Evolutionary conservation across 2,329 filamentous ascomycete species (phyloP).

Genomic region (Botryosphaeria dothidea): DNA sequence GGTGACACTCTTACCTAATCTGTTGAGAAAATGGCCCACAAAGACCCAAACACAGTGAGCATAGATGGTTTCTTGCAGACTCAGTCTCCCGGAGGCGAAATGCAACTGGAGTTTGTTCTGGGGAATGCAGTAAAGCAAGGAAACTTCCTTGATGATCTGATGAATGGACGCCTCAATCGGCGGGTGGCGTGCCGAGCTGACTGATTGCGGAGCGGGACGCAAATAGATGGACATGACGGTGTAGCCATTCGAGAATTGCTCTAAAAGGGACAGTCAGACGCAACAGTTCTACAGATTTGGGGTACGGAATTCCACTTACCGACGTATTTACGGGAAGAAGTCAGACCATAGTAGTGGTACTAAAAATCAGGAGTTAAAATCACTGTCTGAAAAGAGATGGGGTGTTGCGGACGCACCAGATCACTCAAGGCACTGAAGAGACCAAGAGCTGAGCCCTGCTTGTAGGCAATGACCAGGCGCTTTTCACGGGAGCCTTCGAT

Average conservation of each 20-base stretch:
- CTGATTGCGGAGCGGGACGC: slow-evolving; percentile 63
- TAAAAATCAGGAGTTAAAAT: neutral
- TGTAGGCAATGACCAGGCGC: slow-evolving; percentile 91
- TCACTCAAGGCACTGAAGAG: slow-evolving; percentile 95
- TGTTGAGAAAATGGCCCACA: slow-evolving; percentile 96
- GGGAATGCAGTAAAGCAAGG: slow-evolving; percentile 93
- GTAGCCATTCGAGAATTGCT: slow-evolving; percentile 98
- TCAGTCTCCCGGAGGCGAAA: slow-evolving; percentile 83
- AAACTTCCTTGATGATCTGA: slow-evolving; percentile 98
- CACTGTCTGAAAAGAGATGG: neutral
- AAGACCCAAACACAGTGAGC: slow-evolving; percentile 98
- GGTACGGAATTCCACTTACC: slow-evolving; percentile 23
- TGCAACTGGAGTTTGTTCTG: slow-evolving; percentile 94
- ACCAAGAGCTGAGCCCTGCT: slow-evolving; percentile 85
- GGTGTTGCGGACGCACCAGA: slow-evolving; percentile 44
- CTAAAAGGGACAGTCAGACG: slow-evolving; percentile 33
- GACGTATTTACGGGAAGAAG: slow-evolving; percentile 94
- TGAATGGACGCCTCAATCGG: slow-evolving; percentile 93
- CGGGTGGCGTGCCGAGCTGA: slow-evolving; percentile 62
- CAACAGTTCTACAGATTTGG: neutral
- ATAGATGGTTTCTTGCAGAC: slow-evolving; percentile 95
- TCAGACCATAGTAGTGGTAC: slow-evolving; percentile 98
- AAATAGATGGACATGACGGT: slow-evolving; percentile 96
- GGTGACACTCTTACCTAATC: slow-evolving; percentile 55
- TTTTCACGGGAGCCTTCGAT: slow-evolving; percentile 91